phyloP scores from a whole-genome alignment of 1,284 basidiomycete genomes.

The Moesziomyces sp. region DNA sequence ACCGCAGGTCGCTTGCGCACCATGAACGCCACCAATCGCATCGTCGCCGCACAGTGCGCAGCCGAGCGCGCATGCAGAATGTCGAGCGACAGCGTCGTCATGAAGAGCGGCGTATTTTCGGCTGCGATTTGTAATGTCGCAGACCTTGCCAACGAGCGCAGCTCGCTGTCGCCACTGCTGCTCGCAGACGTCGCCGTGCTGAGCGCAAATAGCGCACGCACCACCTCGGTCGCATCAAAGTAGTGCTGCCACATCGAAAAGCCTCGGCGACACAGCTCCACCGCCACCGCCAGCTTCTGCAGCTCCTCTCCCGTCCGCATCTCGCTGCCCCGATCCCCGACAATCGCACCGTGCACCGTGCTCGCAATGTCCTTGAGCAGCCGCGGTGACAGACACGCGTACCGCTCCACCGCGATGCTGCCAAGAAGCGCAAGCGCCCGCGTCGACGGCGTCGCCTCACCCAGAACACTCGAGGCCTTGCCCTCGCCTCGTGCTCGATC shows the following conservation, averaged over 20 bases:
- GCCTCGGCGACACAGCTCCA: conserved; percentile 88
- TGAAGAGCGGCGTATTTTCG: conserved; percentile 87
- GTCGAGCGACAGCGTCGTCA: conserved; percentile 91
- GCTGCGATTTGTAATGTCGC: conserved; percentile 87
- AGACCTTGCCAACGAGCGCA: conserved; percentile 73
- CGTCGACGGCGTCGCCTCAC: conserved; percentile 13
- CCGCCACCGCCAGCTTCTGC: conserved; percentile 76
- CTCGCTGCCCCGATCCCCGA: conserved; percentile 26
- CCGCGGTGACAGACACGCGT: conserved; percentile 79
- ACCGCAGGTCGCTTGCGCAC: conserved; percentile 79
- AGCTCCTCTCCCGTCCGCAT: conserved; percentile 68
- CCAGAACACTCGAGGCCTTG: not conserved
- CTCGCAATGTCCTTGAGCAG: conserved; percentile 82
- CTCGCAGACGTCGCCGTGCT: conserved; percentile 15
- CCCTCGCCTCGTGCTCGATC: conserved; percentile 2
- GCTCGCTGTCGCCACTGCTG: conserved; percentile 20
- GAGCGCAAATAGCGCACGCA: conserved; percentile 84
- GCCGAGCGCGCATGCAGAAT: conserved; percentile 82
- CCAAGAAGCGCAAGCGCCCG: conserved; percentile 43
- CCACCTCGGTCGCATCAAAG: conserved; percentile 87
- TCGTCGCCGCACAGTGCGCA: conserved; percentile 84
- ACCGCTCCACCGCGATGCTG: conserved; percentile 83
- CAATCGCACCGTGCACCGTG: conserved; percentile 73
- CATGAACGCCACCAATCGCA: conserved; percentile 93
- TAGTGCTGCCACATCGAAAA: conserved; percentile 95